These are phyloP conservation scores for Fusarium sp. DNA, from an alignment of 2,329 filamentous ascomycete species.

Conservation along the genomic window DNA sequence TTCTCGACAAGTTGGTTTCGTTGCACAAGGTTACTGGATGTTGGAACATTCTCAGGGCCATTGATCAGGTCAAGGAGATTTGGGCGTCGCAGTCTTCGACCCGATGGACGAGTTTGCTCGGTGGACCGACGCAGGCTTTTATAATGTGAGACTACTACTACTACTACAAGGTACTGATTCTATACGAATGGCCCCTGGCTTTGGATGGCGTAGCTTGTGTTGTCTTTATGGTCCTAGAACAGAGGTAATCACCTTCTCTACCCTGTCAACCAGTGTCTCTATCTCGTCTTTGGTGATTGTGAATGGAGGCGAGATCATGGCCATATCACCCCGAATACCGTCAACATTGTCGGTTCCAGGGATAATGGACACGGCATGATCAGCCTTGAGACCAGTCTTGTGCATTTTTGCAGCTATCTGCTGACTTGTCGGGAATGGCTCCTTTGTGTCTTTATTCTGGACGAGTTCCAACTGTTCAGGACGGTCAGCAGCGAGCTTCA, in stretches of 20 bases:
- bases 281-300: slow-evolving; percentile 21
- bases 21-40: slow-evolving; percentile 30
- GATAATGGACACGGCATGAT: slow-evolving; percentile 15
- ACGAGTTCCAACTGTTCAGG: slow-evolving; percentile 24
- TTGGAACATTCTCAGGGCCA: slow-evolving; percentile 36
- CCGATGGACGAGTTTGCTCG: slow-evolving; percentile 36
- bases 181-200: too few species aligned
- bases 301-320: slow-evolving; percentile 27
- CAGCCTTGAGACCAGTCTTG: slow-evolving; percentile 1
- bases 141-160: slow-evolving; percentile 27
- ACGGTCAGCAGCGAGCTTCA: not conserved
- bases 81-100: slow-evolving; percentile 39
- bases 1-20: slow-evolving; percentile 31
- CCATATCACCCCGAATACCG: slow-evolving; percentile 25
- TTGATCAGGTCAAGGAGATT: slow-evolving; percentile 39
- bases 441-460: slow-evolving; percentile 11
- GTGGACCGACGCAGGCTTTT: slow-evolving; percentile 36
- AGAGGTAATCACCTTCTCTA: slow-evolving; percentile 13
- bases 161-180: too few species aligned
- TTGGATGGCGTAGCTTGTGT: not conserved
- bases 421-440: slow-evolving; percentile 3
- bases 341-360: slow-evolving; percentile 17
- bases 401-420: slow-evolving; percentile 21
- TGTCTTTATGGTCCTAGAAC: slow-evolving; percentile 2
- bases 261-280: slow-evolving; percentile 1